Conservation (phyloP, 352 stramenopile genomes). For the Globisporangium mamillatum region DNA sequence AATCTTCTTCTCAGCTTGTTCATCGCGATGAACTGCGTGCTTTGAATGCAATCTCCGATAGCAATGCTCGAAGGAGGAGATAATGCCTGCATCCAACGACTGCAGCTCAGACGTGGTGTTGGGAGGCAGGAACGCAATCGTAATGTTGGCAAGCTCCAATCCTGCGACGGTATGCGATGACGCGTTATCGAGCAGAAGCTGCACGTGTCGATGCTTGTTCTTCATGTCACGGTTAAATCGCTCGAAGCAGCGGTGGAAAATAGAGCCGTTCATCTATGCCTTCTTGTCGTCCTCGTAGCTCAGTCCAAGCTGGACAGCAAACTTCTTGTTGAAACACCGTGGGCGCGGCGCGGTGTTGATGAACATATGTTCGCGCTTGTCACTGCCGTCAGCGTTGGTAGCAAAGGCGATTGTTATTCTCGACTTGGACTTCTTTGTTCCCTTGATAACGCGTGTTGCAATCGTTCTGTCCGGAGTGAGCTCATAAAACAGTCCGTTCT, state of each 20-base stretch:
- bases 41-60: too few species aligned
- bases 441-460: neutral
- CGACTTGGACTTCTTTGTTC: conserved; percentile 1
- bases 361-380: conserved; percentile 21
- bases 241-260: conserved; percentile 24
- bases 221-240: conserved; percentile 20
- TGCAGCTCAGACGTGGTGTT: conserved; percentile 19
- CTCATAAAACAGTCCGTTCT: neutral
- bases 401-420: conserved; percentile 18
- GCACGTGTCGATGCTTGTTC: conserved; percentile 13
- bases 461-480: neutral
- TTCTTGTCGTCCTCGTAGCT: conserved; percentile 23
- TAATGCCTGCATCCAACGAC: conserved; percentile 20
- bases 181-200: conserved; percentile 21
- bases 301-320: conserved; percentile 19
- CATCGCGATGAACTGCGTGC: too few species aligned
- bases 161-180: conserved; percentile 18
- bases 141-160: conserved; percentile 20
- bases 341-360: conserved; percentile 15
- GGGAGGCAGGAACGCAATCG: conserved; percentile 10
- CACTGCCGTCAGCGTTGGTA: conserved; percentile 17
- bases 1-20: too few species aligned
- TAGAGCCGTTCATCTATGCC: conserved; percentile 17
- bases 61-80: conserved; percentile 18
- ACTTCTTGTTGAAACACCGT: conserved; percentile 15